Conservation (phyloP, 495 filamentous ascomycete species). For the Neurospora sp. region DNA sequence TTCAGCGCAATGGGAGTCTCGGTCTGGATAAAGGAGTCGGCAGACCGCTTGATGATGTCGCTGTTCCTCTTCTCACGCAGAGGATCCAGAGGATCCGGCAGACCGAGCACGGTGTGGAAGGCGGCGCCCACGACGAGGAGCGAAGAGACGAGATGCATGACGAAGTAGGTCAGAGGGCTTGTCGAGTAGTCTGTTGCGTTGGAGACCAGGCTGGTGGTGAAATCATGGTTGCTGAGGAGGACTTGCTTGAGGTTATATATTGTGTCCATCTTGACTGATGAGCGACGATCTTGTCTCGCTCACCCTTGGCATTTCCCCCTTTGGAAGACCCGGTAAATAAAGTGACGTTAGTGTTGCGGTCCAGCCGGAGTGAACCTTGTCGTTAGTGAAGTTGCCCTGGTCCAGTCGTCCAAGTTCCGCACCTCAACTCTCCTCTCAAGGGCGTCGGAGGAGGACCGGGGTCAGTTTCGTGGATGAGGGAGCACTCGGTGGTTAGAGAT, state of each 20-base stretch:
- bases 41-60: constrained; percentile 31
- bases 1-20: constrained; percentile 43
- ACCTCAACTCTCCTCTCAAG: neutral
- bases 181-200: constrained; percentile 1
- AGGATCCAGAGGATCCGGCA: constrained; percentile 25
- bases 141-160: constrained; percentile 35
- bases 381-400: neutral
- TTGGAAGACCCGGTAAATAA: neutral
- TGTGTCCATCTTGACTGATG: neutral
- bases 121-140: constrained; percentile 37
- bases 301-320: neutral
- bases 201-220: neutral
- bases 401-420: neutral
- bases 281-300: neutral
- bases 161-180: constrained; percentile 25
- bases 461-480: neutral
- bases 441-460: neutral
- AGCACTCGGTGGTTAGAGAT: neutral
- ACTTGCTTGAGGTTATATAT: constrained; percentile 3
- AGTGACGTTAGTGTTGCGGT: neutral
- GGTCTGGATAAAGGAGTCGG: constrained; percentile 45
- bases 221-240: neutral
- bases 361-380: neutral
- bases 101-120: constrained; percentile 35
- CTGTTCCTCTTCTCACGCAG: constrained; percentile 25